A percentile compares a stretch with the other conserved stretches of the same genome.
phyloP scores from a whole-genome alignment of 495 filamentous ascomycete species.

The Friedmanniomyces simplex region DNA sequence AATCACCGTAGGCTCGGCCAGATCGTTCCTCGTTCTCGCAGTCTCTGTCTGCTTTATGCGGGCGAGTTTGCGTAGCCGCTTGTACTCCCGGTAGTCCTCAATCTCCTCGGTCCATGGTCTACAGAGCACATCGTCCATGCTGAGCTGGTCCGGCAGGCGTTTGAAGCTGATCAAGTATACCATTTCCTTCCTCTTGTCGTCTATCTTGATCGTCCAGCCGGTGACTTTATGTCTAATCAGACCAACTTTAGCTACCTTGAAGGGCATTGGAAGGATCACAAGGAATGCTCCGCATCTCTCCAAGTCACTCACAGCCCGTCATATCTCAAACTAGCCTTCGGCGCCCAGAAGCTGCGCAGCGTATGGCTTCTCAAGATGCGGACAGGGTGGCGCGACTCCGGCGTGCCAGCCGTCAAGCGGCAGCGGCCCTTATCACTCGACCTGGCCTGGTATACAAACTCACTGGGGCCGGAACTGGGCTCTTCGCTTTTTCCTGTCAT shows the following conservation, averaged over 20 bases:
- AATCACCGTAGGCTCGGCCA: too few relatives aligned
- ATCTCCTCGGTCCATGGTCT: slow-evolving; percentile 26
- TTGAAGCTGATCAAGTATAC: slow-evolving; percentile 27
- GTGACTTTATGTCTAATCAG: slow-evolving; percentile 17
- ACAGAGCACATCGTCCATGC: slow-evolving; percentile 24
- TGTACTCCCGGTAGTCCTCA: slow-evolving; percentile 34
- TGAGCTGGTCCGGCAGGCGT: slow-evolving; percentile 20
- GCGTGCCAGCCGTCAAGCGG: slow-evolving; percentile 24
- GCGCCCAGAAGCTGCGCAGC: slow-evolving; percentile 26
- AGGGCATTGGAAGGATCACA: not conserved
- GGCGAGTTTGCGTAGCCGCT: slow-evolving; percentile 16
- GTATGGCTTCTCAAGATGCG: slow-evolving; percentile 29
- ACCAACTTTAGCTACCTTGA: not conserved
- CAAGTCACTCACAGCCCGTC: slow-evolving; percentile 31
- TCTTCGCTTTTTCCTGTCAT: slow-evolving; percentile 28
- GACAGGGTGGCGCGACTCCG: slow-evolving; percentile 23
- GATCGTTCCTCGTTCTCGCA: too few relatives aligned
- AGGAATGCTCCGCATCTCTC: not conserved
- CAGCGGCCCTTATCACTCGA: slow-evolving; percentile 26
- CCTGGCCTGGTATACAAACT: slow-evolving; percentile 25
- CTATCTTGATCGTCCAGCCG: slow-evolving; percentile 20
- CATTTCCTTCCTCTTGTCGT: slow-evolving; percentile 13
- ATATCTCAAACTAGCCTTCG: slow-evolving; percentile 31
- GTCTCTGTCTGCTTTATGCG: not conserved
- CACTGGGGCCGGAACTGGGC: slow-evolving; percentile 7